Evolutionary conservation across 768 basidiomycete species (phyloP).

Genomic region (Pleurotus platypus): DNA sequence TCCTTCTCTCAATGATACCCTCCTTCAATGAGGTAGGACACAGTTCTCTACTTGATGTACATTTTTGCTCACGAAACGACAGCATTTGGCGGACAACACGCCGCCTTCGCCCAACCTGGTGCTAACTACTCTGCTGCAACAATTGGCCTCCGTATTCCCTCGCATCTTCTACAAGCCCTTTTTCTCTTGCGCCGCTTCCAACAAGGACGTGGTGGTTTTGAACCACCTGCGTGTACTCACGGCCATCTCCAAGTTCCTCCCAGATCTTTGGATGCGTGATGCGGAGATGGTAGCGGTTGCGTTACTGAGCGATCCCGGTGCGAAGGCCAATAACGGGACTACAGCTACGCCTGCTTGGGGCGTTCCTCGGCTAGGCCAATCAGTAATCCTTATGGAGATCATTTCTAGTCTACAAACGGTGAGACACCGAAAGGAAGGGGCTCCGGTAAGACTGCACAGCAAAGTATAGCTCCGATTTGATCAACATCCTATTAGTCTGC

Average conservation of each 20-base stretch:
- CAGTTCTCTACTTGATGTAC: not conserved
- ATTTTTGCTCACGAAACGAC: not conserved
- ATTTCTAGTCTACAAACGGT: slow-evolving; percentile 46
- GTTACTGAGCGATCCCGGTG: slow-evolving; percentile 37
- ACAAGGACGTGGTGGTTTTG: slow-evolving; percentile 55
- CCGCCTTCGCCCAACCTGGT: slow-evolving; percentile 41
- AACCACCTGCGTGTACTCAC: slow-evolving; percentile 55
- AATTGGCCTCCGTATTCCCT: slow-evolving; percentile 49
- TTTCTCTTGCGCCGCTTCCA: slow-evolving; percentile 64
- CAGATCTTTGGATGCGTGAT: slow-evolving; percentile 65
- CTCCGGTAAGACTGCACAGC: slow-evolving; percentile 24
- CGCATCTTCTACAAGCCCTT: slow-evolving; percentile 70
- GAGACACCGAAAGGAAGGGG: slow-evolving; percentile 36
- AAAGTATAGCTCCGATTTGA: not conserved
- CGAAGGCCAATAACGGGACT: slow-evolving; percentile 10
- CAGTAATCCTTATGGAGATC: slow-evolving; percentile 57
- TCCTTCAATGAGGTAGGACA: slow-evolving; percentile 46
- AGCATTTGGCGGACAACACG: slow-evolving; percentile 55
- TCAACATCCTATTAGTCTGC: not conserved
- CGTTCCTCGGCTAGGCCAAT: slow-evolving; percentile 57
- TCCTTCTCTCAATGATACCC: slow-evolving; percentile 40
- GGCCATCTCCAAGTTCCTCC: slow-evolving; percentile 48
- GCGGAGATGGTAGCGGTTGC: slow-evolving; percentile 75
- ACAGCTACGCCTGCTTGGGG: slow-evolving; percentile 31
- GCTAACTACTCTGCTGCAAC: slow-evolving; percentile 49